phyloP scores from a whole-genome alignment of 192 early-diverging fungal genomes.

The Rhizoclosmatium globosum region DNA sequence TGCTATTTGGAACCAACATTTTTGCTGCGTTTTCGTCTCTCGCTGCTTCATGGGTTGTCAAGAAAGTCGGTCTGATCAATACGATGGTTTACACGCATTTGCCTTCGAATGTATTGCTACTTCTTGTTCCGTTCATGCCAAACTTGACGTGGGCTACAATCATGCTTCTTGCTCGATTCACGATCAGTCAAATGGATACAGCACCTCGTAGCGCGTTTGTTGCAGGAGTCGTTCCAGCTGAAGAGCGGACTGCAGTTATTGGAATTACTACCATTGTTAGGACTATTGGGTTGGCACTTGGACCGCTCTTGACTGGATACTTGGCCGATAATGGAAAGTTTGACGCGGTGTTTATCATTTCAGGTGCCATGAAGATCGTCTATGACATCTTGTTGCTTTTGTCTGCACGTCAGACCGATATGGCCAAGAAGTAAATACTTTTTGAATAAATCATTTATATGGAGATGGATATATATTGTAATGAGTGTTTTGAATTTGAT shows the following conservation, averaged over 20 bases:
- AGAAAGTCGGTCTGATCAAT: slow-evolving; percentile 36
- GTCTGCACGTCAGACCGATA: background rate
- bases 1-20: slow-evolving; percentile 37
- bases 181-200: slow-evolving; percentile 37
- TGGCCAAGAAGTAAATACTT: background rate
- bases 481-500: too few species aligned
- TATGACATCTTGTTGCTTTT: slow-evolving; percentile 32
- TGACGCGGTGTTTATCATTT: slow-evolving; percentile 31
- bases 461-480: too few species aligned
- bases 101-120: slow-evolving; percentile 33
- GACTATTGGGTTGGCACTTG: slow-evolving; percentile 25
- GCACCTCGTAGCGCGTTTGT: slow-evolving; percentile 32
- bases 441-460: too few species aligned
- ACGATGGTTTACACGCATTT: slow-evolving; percentile 46
- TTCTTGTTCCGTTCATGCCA: slow-evolving; percentile 37
- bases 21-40: slow-evolving; percentile 22
- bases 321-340: slow-evolving; percentile 24
- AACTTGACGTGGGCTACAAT: slow-evolving; percentile 14
- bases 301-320: slow-evolving; percentile 31
- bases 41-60: slow-evolving; percentile 13
- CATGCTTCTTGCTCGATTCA: slow-evolving; percentile 32
- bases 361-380: slow-evolving; percentile 32
- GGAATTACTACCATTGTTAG: slow-evolving; percentile 38
- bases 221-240: slow-evolving; percentile 20
- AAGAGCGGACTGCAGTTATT: slow-evolving; percentile 35